Base-by-base conservation (phyloP, 2,329 filamentous ascomycete species). In the Knufia petricola region DNA sequence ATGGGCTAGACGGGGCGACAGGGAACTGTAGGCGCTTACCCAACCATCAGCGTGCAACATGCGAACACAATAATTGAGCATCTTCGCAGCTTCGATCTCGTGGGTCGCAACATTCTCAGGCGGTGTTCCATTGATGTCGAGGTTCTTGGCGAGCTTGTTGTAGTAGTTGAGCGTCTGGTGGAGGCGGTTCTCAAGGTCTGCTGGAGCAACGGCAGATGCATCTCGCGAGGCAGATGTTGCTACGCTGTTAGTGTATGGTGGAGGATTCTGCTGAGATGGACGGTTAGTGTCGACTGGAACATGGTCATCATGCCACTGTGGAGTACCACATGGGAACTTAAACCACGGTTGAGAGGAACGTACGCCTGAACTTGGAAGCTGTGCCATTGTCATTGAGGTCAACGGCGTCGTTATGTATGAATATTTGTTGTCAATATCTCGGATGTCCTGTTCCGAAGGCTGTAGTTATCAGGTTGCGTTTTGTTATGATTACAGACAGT, bases 1-100 rank as follows among this genome's bases (percentile, higher is more conserved):
- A 7, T 8, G 7, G 40, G 13, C 9, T 13, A n/a, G 24, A 23
- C 20, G 6, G 23, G 24, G 17, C 6, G 34, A 21, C 12, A 19
- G 17, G 17, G 17, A 39, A 21, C 17, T 6, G 37, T 20, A 17
- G 21, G 37, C 15, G 28, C 40, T 3, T 26, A 43, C 40, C 40
- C 40, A 43, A 19, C 26, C 26, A 28, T 43, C 40, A 26, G 40
- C 21, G n/a, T 43, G 40, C 40, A 43, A 19, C 40, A 43, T 43
- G 8, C 40, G 19, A n/a, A 43, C 28, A 28, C 19, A 24, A 28
- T 43, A 43, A 17, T 43, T 26, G 9, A 43, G 23, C 40, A 43
- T 43, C 21, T 43, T 43, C 15, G 40, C 40, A 3, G 24, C 26
- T 12, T n/a, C 26, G 17, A 43, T n/a, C 15, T 43, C 40, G 13